A percentile compares a stretch with the other conserved stretches of the same genome.
These are phyloP conservation scores for Incumbomyces lentus DNA, from an alignment of 2,329 filamentous ascomycete species.

Conservation along the genomic window DNA sequence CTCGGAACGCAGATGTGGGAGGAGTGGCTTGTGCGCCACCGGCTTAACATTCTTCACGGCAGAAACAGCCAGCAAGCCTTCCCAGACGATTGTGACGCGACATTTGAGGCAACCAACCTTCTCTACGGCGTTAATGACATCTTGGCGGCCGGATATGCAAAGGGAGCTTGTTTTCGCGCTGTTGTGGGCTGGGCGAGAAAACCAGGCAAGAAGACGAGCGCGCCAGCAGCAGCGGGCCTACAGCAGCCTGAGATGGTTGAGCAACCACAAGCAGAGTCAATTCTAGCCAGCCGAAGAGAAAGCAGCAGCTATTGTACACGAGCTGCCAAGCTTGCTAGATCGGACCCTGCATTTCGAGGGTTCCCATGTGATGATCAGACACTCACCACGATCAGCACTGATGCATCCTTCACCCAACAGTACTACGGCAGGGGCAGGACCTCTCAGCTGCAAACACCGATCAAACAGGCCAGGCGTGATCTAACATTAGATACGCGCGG, in stretches of 20 bases:
- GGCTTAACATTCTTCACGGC: constrained; percentile 70
- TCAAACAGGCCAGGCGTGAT: not conserved
- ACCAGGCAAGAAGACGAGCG: constrained; percentile 21
- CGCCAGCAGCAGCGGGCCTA: not conserved
- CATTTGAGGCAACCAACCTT: constrained; percentile 44
- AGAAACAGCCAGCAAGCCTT: not conserved
- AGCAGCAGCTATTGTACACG: not conserved
- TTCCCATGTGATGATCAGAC: not conserved
- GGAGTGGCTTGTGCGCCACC: constrained; percentile 82
- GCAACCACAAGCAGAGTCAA: not conserved
- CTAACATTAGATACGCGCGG: constrained; percentile 4
- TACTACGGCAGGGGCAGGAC: not conserved
- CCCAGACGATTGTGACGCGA: constrained; percentile 21
- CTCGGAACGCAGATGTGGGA: constrained; percentile 90
- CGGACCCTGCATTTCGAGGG: not conserved
- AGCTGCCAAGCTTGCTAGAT: not conserved
- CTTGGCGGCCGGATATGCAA: constrained; percentile 50
- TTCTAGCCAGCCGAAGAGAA: not conserved
- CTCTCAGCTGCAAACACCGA: not conserved
- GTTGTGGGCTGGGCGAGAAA: constrained; percentile 51
- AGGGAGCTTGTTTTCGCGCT: constrained; percentile 49
- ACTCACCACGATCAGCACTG: not conserved
- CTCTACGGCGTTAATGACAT: constrained; percentile 46
- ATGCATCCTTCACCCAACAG: not conserved
- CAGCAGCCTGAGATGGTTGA: not conserved